Conservation (phyloP, 202 grass and related monocot species). For the Panicum hallii region DNA sequence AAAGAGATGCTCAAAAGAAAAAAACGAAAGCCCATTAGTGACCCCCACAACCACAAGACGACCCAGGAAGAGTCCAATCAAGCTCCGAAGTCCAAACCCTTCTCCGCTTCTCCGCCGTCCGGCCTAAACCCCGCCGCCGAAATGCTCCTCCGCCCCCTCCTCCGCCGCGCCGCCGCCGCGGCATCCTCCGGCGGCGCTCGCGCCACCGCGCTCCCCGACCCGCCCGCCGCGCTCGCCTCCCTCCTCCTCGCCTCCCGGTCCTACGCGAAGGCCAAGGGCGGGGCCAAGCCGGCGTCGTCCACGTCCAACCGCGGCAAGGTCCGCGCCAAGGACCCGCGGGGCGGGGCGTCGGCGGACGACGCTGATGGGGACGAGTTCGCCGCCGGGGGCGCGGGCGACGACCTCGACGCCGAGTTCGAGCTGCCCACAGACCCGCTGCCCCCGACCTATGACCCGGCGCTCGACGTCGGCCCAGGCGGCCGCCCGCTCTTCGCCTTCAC, state of each 20-base stretch:
- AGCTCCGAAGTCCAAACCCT: constrained; percentile 25
- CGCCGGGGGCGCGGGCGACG: constrained; percentile 50
- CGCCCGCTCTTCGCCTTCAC: constrained; percentile 92
- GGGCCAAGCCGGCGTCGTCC: constrained; percentile 55
- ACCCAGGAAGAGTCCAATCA: constrained; percentile 9
- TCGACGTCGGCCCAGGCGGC: constrained; percentile 86
- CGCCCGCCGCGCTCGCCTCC: constrained; percentile 39
- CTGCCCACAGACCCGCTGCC: constrained; percentile 82
- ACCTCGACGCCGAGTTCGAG: constrained; percentile 67
- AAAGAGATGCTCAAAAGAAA: neutral
- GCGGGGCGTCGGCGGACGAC: constrained; percentile 49
- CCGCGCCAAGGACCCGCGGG: constrained; percentile 62
- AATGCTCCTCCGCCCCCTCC: constrained; percentile 72
- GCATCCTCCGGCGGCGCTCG: neutral
- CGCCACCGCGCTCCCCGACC: neutral
- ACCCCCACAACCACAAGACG: neutral
- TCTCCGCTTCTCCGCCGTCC: constrained; percentile 3
- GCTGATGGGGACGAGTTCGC: constrained; percentile 26
- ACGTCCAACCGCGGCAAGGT: constrained; percentile 64
- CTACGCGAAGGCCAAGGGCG: constrained; percentile 64
- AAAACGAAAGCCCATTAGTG: constrained; percentile 16
- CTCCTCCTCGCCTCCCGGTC: constrained; percentile 43
- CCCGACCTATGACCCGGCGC: constrained; percentile 70
- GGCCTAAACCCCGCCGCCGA: constrained; percentile 58
- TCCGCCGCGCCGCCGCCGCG: constrained; percentile 37